Conservation (phyloP, 169 alveolate species). For the Amoebophrya sp. region DNA sequence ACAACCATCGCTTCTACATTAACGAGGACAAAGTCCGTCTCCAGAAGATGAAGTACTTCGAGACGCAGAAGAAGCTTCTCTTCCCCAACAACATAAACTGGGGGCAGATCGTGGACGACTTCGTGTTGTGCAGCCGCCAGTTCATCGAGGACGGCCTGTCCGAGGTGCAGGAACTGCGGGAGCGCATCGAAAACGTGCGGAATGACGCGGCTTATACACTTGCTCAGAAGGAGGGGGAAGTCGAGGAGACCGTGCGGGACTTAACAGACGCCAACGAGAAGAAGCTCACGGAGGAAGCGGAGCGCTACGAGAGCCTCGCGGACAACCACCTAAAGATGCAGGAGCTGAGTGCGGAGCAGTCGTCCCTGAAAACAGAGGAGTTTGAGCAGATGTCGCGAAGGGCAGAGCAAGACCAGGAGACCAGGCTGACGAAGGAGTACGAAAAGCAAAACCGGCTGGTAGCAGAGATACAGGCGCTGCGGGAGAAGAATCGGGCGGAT, state of each 20-base stretch:
- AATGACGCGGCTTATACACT: not conserved
- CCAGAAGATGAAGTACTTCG: not conserved
- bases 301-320: not conserved
- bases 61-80: not conserved
- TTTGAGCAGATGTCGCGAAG: not conserved
- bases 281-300: not conserved
- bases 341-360: not conserved
- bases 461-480: not conserved
- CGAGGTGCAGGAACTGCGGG: slow-evolving; percentile 5
- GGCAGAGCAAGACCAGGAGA: not conserved
- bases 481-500: too few relatives aligned
- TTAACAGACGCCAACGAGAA: too few relatives aligned
- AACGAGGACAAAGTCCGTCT: not conserved
- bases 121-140: not conserved
- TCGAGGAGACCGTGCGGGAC: not conserved
- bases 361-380: not conserved
- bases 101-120: not conserved
- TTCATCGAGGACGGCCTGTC: not conserved
- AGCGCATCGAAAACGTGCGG: not conserved
- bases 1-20: too few relatives aligned
- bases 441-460: not conserved
- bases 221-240: not conserved
- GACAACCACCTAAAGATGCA: not conserved
- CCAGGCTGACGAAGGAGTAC: not conserved
- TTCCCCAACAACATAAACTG: not conserved